These are phyloP conservation scores for Termitomyces sp. DNA, from an alignment of 768 basidiomycete genomes.

Conservation along the genomic window DNA sequence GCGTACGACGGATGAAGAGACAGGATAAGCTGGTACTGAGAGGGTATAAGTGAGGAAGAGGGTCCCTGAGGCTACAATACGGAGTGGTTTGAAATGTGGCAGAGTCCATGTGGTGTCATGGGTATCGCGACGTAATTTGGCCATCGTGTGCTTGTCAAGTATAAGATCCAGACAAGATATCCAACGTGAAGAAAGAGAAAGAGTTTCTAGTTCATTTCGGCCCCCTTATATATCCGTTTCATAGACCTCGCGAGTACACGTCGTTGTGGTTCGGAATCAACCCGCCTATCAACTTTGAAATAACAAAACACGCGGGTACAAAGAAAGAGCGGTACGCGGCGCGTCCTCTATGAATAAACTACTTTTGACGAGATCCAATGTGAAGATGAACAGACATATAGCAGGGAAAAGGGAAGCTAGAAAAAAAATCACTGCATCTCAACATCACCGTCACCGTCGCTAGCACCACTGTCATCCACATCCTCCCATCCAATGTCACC, in stretches of 20 bases:
- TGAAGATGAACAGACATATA: background rate
- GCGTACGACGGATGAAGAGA: constrained; percentile 52
- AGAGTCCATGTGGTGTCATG: constrained; percentile 24
- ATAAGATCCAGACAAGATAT: background rate
- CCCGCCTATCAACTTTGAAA: background rate
- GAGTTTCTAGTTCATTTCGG: constrained; percentile 13
- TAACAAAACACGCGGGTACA: background rate
- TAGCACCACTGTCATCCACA: constrained; percentile 52
- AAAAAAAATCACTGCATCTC: constrained; percentile 44
- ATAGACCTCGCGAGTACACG: background rate
- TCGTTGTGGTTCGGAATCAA: constrained; percentile 6
- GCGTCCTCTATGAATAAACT: constrained; percentile 14
- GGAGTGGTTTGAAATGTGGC: constrained; percentile 39
- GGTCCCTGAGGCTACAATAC: constrained; percentile 76
- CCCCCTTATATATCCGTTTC: constrained; percentile 4
- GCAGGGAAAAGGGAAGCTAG: background rate
- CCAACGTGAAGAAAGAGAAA: background rate
- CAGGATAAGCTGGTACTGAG: constrained; percentile 53
- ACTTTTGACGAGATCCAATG: constrained; percentile 21
- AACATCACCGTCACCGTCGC: constrained; percentile 50
- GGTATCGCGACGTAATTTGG: constrained; percentile 41
- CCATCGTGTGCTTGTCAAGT: constrained; percentile 27
- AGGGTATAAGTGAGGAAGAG: constrained; percentile 77
- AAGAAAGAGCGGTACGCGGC: background rate
- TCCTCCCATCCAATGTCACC: constrained; percentile 58